Percentiles rank a stretch among this genome's conserved stretches.
Conservation (phyloP, 495 filamentous ascomycete species). For the Thozetella sp. region DNA sequence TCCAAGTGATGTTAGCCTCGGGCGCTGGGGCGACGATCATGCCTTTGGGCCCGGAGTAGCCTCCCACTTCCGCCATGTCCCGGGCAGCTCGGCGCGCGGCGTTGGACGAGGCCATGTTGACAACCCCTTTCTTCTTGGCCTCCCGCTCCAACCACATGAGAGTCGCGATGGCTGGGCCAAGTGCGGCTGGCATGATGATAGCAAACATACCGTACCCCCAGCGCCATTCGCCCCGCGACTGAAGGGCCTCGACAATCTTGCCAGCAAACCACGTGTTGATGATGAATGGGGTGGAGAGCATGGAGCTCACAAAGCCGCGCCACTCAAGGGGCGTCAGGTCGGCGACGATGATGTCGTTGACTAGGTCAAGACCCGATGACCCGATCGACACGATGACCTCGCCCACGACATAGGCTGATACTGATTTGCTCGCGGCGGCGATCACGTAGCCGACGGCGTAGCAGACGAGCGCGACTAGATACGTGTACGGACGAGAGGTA, state of each 20-base stretch:
- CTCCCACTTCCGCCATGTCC: not conserved
- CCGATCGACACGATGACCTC: not conserved
- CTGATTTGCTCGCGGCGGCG: constrained; percentile 1
- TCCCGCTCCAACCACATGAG: constrained; percentile 1
- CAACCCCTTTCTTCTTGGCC: constrained; percentile 5
- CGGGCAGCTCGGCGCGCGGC: no score
- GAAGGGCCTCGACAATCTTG: constrained; percentile 4
- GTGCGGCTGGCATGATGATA: constrained; percentile 3
- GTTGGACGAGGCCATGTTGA: constrained; percentile 2
- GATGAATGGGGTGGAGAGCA: constrained; percentile 6
- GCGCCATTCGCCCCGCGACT: not conserved
- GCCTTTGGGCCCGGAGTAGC: not conserved
- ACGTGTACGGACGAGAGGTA: constrained; percentile 5
- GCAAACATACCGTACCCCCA: constrained; percentile 9
- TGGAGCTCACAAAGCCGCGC: constrained; percentile 5
- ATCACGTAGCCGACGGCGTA: constrained; percentile 5
- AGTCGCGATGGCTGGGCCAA: constrained; percentile 1
- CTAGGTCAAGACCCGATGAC: not conserved
- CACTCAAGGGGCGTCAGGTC: constrained; percentile 7
- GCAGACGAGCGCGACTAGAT: constrained; percentile 2
- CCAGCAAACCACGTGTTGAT: constrained; percentile 3
- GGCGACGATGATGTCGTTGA: constrained; percentile 4
- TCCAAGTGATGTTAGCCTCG: not conserved
- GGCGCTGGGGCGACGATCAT: not conserved
- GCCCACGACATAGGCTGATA: not conserved